phyloP scores from a whole-genome alignment of 257 asterid genomes.

The Sherardia arvensis region DNA sequence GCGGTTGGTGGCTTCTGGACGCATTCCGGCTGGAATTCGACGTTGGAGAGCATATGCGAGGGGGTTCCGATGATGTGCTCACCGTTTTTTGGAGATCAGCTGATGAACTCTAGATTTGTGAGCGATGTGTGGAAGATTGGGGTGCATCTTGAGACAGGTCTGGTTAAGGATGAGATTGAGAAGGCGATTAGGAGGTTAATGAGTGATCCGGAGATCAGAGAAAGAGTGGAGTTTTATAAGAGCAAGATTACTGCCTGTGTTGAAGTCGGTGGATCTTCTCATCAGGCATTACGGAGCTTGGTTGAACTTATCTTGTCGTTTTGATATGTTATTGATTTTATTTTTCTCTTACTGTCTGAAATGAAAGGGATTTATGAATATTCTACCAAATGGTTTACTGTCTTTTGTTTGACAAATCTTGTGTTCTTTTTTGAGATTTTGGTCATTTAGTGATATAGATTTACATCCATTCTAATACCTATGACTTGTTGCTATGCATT shows the following conservation, averaged over 20 bases:
- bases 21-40: slow-evolving; percentile 16
- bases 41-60: slow-evolving; percentile 29
- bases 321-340: slow-evolving; percentile 1
- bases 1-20: slow-evolving; percentile 28
- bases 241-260: slow-evolving; percentile 22
- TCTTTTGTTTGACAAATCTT: too few relatives aligned
- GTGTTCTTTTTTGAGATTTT: too few relatives aligned
- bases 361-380: too few relatives aligned
- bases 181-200: slow-evolving; percentile 9
- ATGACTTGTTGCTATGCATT: too few relatives aligned
- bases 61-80: slow-evolving; percentile 50
- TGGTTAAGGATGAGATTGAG: slow-evolving; percentile 7
- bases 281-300: slow-evolving; percentile 20
- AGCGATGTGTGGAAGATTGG: slow-evolving; percentile 39
- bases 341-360: too few relatives aligned
- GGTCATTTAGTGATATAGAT: too few relatives aligned
- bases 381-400: too few relatives aligned
- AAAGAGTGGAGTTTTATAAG: slow-evolving; percentile 19
- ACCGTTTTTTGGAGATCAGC: slow-evolving; percentile 37
- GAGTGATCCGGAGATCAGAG: slow-evolving; percentile 27
- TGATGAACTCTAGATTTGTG: slow-evolving; percentile 39
- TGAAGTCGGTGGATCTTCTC: slow-evolving; percentile 29
- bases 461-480: too few relatives aligned
- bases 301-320: slow-evolving; percentile 22
- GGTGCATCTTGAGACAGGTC: slow-evolving; percentile 24